phyloP scores from a whole-genome alignment of 495 filamentous ascomycete genomes.

The Aspergillus carlsbadensis region DNA sequence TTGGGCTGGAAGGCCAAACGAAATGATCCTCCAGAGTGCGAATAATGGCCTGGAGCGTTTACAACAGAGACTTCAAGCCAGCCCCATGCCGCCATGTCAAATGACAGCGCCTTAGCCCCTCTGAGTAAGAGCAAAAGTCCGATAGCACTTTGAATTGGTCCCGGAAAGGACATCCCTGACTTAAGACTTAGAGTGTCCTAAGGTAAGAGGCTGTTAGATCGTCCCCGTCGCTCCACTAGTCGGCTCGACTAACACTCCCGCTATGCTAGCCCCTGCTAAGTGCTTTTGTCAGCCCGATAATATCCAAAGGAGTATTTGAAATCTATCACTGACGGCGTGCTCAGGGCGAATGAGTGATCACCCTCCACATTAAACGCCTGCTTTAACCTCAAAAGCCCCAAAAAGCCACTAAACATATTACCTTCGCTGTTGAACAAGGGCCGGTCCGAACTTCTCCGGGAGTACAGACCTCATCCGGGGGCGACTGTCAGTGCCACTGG shows the following conservation, averaged over 20 bases:
- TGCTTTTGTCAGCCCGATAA: constrained; percentile 15
- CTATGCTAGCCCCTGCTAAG: constrained; percentile 9
- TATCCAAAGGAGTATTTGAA: constrained; percentile 2
- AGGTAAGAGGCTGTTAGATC: constrained; percentile 15
- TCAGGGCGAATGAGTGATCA: not conserved
- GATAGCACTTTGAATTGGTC: not conserved
- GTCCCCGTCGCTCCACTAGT: constrained; percentile 11
- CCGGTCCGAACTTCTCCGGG: constrained; percentile 13
- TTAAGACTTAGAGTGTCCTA: not conserved
- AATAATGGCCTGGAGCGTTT: constrained; percentile 10
- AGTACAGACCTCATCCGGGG: constrained; percentile 1
- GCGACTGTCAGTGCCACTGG: constrained; percentile 16
- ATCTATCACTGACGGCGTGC: not conserved
- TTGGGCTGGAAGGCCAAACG: constrained; percentile 2
- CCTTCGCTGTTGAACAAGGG: constrained; percentile 7
- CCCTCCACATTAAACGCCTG: not conserved
- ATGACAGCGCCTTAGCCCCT: not conserved
- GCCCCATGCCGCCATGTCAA: constrained; percentile 7
- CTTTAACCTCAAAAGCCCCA: constrained; percentile 14
- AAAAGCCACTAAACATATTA: constrained; percentile 20
- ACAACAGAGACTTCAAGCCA: not conserved
- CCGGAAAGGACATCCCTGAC: constrained; percentile 8
- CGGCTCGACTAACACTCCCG: constrained; percentile 1
- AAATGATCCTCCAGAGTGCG: constrained; percentile 13
- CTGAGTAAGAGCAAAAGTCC: constrained; percentile 10